A percentile compares a stretch with the other conserved stretches of the same genome.
Evolutionary conservation across 257 asterid genomes (phyloP).

Genomic region (Solanum rostratum): DNA sequence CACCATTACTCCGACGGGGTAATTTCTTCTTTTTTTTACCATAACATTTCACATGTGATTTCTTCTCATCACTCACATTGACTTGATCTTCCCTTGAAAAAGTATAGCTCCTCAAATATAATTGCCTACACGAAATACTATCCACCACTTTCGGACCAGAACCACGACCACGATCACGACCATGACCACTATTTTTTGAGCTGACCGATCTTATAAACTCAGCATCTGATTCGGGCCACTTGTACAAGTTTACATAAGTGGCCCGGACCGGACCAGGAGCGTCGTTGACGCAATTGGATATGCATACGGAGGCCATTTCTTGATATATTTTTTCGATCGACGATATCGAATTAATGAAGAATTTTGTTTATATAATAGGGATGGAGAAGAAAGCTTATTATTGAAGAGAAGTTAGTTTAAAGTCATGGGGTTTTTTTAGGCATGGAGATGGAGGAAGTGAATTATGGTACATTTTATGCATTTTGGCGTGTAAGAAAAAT

Average conservation of each 20-base stretch:
- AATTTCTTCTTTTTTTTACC: conserved; percentile 1
- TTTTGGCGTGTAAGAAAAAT: neutral
- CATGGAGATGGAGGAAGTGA: neutral
- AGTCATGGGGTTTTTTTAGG: neutral
- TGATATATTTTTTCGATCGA: neutral
- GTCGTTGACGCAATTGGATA: conserved; percentile 39
- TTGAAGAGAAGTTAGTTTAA: neutral
- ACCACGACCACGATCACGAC: neutral
- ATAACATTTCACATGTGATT: conserved; percentile 28
- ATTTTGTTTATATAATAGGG: neutral
- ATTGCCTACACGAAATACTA: conserved; percentile 70
- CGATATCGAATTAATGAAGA: neutral
- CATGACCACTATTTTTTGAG: neutral
- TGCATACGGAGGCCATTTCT: conserved; percentile 36
- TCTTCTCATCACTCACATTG: conserved; percentile 2
- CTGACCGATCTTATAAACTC: conserved; percentile 67
- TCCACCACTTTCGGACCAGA: conserved; percentile 50
- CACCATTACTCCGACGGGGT: neutral
- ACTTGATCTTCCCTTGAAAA: conserved; percentile 65
- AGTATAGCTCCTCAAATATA: conserved; percentile 79
- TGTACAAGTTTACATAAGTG: conserved; percentile 57
- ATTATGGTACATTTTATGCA: neutral
- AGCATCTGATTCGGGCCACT: conserved; percentile 86
- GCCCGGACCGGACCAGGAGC: conserved; percentile 49
- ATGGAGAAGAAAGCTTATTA: neutral